Evolutionary conservation across 2,329 filamentous ascomycete species (phyloP), one percentile per base, ranked within the genome.

Genomic region (Cytospora paraplurivora): DNA sequence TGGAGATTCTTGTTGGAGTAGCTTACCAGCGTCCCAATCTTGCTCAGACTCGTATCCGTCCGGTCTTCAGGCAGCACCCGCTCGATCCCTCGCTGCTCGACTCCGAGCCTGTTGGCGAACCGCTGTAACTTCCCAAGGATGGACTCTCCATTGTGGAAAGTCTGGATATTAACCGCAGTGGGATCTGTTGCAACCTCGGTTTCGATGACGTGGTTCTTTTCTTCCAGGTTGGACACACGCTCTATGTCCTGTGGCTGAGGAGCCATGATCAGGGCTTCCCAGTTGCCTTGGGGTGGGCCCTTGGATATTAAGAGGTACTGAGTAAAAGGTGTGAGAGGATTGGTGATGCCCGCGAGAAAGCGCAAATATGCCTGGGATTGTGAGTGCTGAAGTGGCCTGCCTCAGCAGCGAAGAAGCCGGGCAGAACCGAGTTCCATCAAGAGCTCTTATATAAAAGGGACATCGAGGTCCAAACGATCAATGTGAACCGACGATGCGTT

Each of bases 11-110:
- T 33, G 41, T 12, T 27, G 38, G 38, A 58, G 44, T 12, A 49
- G 75, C 82, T 73, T 80, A 91, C 88, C 85, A 92, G 85, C 33
- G 88, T 92, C 57, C 86, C 85, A 66, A 91, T 83, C 69, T 91
- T 89, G 70, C 83, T 77, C 74, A 89, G 81, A 32, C 84, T 85
- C 41, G 78, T 83, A 73, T 91, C 87, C 7, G 82, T 87, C 68
- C 88, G 79, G 77, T 92, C 89, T 70, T 88, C 80, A 60, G 85
- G 84, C 0, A 88, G 89, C 38, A 92, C 89, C 55, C 89, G 82
- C 76, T 93, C 89, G 65, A 93, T 91, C 60, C 90, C 90, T 71
- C 89, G 79, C 76, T 90, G 86, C 76, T 93, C 90, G 61, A 93
- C 84, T 50, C 87, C 84, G 67, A 89, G 80, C 69, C 81, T 86